Conservation (phyloP, 257 asterid genomes). For the Solanum lycopersicoides region DNA sequence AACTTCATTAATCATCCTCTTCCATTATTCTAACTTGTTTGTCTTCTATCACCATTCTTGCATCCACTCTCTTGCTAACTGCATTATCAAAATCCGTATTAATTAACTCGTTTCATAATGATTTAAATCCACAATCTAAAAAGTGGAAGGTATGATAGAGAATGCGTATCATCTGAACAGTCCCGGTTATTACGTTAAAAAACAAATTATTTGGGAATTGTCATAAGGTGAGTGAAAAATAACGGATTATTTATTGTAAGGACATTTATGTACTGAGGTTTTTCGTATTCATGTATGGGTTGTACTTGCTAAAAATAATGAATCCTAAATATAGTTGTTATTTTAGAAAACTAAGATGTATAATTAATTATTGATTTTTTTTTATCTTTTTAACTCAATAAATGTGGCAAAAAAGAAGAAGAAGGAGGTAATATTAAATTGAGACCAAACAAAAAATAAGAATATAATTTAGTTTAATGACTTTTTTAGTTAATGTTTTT, state of each 20-base stretch:
- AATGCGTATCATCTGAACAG: neutral
- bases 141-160: fast-evolving
- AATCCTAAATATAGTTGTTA: too few species aligned
- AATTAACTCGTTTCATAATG: neutral
- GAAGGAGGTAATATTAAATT: neutral
- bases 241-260: too few species aligned
- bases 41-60: neutral
- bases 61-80: neutral
- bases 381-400: neutral
- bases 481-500: neutral
- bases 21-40: neutral
- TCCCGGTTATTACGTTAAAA: neutral
- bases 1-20: neutral
- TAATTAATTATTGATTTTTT: neutral
- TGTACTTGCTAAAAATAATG: too few species aligned
- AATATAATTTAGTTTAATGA: neutral
- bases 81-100: neutral
- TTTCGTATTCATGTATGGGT: neutral
- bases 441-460: neutral
- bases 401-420: neutral
- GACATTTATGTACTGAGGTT: too few species aligned
- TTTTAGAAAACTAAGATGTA: neutral
- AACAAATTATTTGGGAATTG: too few species aligned
- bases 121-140: too few species aligned
- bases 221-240: too few species aligned